Evolutionary conservation across 805 yeast species (phyloP).

Genomic region (Spathaspora gorwiae): DNA sequence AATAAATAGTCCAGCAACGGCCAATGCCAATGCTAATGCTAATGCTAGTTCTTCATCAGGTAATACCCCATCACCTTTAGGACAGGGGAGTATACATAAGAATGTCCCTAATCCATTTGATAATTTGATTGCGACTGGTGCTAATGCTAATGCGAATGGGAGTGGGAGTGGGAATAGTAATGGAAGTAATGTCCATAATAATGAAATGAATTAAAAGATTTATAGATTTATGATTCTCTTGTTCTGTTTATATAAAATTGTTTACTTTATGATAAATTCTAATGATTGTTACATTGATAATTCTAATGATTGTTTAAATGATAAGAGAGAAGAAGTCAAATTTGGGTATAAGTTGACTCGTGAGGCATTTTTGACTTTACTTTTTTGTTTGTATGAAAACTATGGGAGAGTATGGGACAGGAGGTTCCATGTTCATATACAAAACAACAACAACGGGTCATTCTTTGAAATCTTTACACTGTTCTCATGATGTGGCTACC

Average conservation of each 20-base stretch:
- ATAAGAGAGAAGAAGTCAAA: no score
- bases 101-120: background rate
- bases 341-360: no score
- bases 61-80: background rate
- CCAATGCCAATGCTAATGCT: background rate
- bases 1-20: no score
- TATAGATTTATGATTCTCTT: background rate
- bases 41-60: background rate
- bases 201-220: background rate
- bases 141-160: background rate
- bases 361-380: no score
- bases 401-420: no score
- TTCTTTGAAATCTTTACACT: no score
- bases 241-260: background rate
- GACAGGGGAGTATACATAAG: background rate
- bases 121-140: background rate
- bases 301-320: background rate
- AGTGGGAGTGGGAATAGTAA: background rate
- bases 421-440: no score
- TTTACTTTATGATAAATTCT: background rate
- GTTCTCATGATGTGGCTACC: no score
- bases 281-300: background rate
- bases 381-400: no score
- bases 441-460: no score
- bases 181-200: background rate